Evolutionary conservation across 257 asterid species (phyloP).

Genomic region (Avicennia marina): DNA sequence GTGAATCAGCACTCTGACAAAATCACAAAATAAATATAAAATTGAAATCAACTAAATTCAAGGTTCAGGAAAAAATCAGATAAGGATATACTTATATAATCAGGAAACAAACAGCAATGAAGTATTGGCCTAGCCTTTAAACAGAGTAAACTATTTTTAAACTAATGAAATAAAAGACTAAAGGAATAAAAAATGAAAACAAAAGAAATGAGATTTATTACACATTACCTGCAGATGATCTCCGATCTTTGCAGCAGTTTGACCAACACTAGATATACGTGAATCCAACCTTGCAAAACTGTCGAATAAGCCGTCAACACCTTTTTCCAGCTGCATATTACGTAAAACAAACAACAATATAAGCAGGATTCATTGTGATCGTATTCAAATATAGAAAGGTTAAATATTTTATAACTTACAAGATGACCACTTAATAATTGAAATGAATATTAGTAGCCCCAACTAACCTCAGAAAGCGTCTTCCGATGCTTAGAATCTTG

Average conservation of each 20-base stretch:
- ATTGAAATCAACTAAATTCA: slow-evolving; percentile 4
- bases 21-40: not conserved
- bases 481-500: slow-evolving; percentile 92
- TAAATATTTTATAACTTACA: not conserved
- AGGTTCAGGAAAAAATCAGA: slow-evolving; percentile 10
- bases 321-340: slow-evolving; percentile 83
- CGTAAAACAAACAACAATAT: slow-evolving; percentile 12
- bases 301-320: slow-evolving; percentile 93
- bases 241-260: slow-evolving; percentile 99
- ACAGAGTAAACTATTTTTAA: not conserved
- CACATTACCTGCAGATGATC: slow-evolving; percentile 87
- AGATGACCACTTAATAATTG: not conserved
- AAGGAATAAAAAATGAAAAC: slow-evolving; percentile 4
- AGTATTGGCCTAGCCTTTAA: not conserved
- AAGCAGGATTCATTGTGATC: slow-evolving; percentile 9
- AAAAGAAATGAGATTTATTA: slow-evolving; percentile 1
- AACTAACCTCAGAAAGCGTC: slow-evolving; percentile 86
- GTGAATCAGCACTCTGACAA: slow-evolving; percentile 96
- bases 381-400: slow-evolving; percentile 5
- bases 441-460: not conserved
- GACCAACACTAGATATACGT: slow-evolving; percentile 98
- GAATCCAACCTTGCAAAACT: slow-evolving; percentile 95
- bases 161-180: not conserved
- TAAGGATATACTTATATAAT: too few relatives aligned
- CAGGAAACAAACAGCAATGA: not conserved